A percentile compares a stretch with the other conserved stretches of the same genome.
phyloP scores from a whole-genome alignment of 352 stramenopile species.

The Pythium scleroteichum region DNA sequence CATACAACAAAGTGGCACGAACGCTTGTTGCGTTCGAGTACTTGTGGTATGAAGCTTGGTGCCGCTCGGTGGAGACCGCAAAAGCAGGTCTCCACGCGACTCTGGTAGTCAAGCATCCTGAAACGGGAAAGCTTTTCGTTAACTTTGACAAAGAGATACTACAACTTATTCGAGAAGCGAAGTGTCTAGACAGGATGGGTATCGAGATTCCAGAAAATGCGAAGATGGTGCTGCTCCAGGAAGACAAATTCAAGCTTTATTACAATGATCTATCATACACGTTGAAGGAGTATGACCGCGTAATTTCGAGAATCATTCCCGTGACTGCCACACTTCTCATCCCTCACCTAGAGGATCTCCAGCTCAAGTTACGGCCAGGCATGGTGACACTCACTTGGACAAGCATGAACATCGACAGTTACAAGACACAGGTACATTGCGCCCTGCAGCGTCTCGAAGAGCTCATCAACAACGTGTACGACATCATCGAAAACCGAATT shows the following conservation, averaged over 20 bases:
- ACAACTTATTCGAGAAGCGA: constrained; percentile 85
- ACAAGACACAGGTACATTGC: constrained; percentile 64
- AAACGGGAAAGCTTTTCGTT: constrained; percentile 75
- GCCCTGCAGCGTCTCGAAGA: constrained; percentile 76
- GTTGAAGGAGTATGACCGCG: constrained; percentile 79
- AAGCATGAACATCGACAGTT: constrained; percentile 89
- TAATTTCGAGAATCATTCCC: constrained; percentile 74
- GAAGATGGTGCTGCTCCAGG: constrained; percentile 82
- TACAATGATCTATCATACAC: constrained; percentile 83
- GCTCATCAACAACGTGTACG: constrained; percentile 79
- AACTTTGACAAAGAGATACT: constrained; percentile 91
- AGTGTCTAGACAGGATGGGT: constrained; percentile 80
- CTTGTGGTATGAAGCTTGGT: constrained; percentile 89
- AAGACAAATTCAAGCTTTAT: constrained; percentile 88
- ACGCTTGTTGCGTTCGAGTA: constrained; percentile 91
- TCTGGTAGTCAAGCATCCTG: constrained; percentile 81
- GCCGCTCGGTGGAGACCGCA: constrained; percentile 72
- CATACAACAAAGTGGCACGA: constrained; percentile 88
- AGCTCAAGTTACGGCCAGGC: constrained; percentile 73
- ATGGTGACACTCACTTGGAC: constrained; percentile 90
- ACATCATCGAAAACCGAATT: constrained; percentile 84
- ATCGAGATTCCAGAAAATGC: constrained; percentile 85
- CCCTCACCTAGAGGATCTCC: constrained; percentile 74
- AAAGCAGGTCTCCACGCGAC: constrained; percentile 79
- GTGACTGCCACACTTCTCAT: constrained; percentile 53